Conservation (phyloP, 495 filamentous ascomycete genomes). For the Lepidopterella palustris region DNA sequence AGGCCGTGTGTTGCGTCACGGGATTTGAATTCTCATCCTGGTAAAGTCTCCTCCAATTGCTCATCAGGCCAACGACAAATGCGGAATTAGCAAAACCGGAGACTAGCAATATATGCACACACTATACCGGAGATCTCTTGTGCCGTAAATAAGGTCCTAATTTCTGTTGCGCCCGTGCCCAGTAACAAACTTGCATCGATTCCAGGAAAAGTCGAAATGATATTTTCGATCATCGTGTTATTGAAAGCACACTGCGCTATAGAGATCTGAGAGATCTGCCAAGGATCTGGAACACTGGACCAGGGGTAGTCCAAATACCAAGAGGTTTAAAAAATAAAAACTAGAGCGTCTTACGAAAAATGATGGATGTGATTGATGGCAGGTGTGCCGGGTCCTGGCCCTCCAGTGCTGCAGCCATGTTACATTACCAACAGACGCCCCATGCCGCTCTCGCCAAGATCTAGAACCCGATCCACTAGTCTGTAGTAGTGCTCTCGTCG, state of each 20-base stretch:
- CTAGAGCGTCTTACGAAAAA: not conserved
- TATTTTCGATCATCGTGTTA: constrained; percentile 22
- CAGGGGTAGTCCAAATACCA: not conserved
- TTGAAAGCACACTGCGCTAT: constrained; percentile 27
- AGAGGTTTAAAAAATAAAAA: not conserved
- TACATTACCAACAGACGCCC: constrained; percentile 8
- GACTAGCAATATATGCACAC: constrained; percentile 50
- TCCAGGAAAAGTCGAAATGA: constrained; percentile 33
- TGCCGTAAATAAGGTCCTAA: constrained; percentile 42
- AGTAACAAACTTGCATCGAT: constrained; percentile 41
- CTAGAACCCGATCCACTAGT: constrained; percentile 27
- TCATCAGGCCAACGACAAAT: not conserved
- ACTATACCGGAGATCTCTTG: constrained; percentile 47
- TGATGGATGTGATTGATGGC: constrained; percentile 15
- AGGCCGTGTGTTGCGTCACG: not conserved
- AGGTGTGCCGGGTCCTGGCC: constrained; percentile 6
- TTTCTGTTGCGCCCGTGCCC: constrained; percentile 46
- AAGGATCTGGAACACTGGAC: constrained; percentile 22
- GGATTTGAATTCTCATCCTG: not conserved
- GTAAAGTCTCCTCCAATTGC: not conserved
- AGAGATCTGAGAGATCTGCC: constrained; percentile 24
- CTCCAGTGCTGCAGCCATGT: constrained; percentile 4
- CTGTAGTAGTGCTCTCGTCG: constrained; percentile 14
- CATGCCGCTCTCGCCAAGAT: constrained; percentile 6
- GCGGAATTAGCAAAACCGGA: constrained; percentile 37